Base-by-base conservation (phyloP, 2,329 filamentous ascomycete genomes). In the Cadophora malorum region DNA sequence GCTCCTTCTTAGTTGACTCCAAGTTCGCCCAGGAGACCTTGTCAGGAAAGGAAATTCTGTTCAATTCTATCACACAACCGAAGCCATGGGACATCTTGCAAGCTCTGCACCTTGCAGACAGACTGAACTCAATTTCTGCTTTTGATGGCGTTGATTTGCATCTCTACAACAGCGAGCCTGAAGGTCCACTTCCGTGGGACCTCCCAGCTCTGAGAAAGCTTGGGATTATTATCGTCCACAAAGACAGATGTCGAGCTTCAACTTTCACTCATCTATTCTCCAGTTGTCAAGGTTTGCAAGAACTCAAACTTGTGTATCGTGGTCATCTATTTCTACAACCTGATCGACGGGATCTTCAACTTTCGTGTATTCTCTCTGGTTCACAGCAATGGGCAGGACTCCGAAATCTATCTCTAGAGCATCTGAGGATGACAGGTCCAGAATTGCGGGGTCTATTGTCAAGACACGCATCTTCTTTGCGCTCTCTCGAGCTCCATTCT, bases 231-330 rank as follows among this genome's bases (percentile, higher is more conserved):
- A 5, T 58, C 33, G 31, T 38, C 19, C 31, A 58, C n/a, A 58
- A 58, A 58, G 16, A 38, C 8, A 19, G 7, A 12, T 38, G 55
- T 35, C 19, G 19, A 19, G 10, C 55, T 38, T 38, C 55, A 12
- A 35, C 8, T 12, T 38, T 21, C 33, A 23, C 9, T 19, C 31
- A 23, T 23, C 33, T 58, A 12, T 21, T 58, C 19, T 23, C 55
- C 33, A 58, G 55, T 31, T 58, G 55, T 58, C 55, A n/a, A 23
- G n/a, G n/a, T 8, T 58, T 35, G 28, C 52, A 23, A 23, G 55
- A 58, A 21, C 31, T 58, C 3, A 38, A 9, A 21, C 31, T 58
- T 14, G 33, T 58, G 31, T 23, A 58, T 38, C 56, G 56, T 28
- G 33, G 33, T 10, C 35, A 41, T n/a, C 19, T 25, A 12, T 41